Conservation (phyloP, 2,329 filamentous ascomycete genomes). For the Clarireedia hainanense region DNA sequence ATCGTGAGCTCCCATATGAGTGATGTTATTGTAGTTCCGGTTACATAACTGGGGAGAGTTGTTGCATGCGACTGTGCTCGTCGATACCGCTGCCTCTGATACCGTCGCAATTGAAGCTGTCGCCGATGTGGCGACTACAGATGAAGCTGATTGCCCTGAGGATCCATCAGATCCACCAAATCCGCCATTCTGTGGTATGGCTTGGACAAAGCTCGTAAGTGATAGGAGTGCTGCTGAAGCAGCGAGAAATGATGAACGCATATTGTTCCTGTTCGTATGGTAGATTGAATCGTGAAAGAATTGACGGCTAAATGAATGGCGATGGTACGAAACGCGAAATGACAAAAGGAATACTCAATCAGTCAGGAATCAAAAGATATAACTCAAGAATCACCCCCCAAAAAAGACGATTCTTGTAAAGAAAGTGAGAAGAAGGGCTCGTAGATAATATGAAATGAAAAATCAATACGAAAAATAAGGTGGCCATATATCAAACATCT, state of each 20-base stretch:
- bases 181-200: slow-evolving; percentile 17
- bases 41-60: slow-evolving; percentile 70
- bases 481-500: not conserved
- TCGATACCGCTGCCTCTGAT: slow-evolving; percentile 17
- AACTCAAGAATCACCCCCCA: too few species aligned
- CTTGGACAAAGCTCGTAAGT: slow-evolving; percentile 15
- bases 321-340: not conserved
- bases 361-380: not conserved
- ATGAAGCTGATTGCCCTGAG: not conserved
- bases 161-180: not conserved
- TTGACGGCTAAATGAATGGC: not conserved
- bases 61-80: slow-evolving; percentile 50
- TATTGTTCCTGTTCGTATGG: not conserved
- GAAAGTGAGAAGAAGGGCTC: slow-evolving; percentile 1
- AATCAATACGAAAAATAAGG: not conserved
- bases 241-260: slow-evolving; percentile 17
- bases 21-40: slow-evolving; percentile 66
- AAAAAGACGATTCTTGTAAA: not conserved
- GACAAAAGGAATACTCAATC: not conserved
- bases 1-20: slow-evolving; percentile 65
- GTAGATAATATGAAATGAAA: not conserved
- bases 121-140: slow-evolving; percentile 6
- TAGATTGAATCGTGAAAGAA: too few species aligned
- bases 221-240: slow-evolving; percentile 21
- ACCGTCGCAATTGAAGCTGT: slow-evolving; percentile 8